phyloP scores from a whole-genome alignment of 1,139 yeast genomes.

The Pneumocystis wakefieldiae region DNA sequence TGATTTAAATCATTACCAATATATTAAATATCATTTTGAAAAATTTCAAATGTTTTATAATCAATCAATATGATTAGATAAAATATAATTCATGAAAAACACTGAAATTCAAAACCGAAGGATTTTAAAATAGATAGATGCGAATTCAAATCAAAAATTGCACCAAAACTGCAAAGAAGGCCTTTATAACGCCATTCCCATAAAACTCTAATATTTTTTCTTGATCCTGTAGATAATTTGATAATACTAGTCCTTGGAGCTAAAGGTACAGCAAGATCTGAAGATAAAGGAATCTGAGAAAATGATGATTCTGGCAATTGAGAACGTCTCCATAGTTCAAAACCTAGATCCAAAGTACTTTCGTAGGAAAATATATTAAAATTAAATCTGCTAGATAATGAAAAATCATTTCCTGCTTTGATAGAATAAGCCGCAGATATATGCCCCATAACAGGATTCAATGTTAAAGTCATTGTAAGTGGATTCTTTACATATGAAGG shows the following conservation, averaged over 20 bases:
- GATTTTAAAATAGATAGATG: background rate
- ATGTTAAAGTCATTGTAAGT: slow-evolving; percentile 67
- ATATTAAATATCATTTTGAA: too few species aligned
- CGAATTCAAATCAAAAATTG: background rate
- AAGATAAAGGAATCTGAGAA: background rate
- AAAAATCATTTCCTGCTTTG: slow-evolving; percentile 47
- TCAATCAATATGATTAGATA: too few species aligned
- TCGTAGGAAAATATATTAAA: slow-evolving; percentile 84
- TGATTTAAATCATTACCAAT: too few species aligned
- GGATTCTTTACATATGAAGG: slow-evolving; percentile 84
- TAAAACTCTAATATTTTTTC: background rate
- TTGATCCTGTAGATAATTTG: slow-evolving; percentile 1
- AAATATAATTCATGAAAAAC: background rate
- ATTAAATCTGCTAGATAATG: slow-evolving; percentile 74
- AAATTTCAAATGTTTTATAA: background rate
- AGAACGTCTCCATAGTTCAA: slow-evolving; percentile 46
- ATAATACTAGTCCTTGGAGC: background rate
- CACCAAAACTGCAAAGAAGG: background rate
- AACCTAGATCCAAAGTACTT: slow-evolving; percentile 73
- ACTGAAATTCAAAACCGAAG: background rate
- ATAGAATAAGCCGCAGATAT: slow-evolving; percentile 79
- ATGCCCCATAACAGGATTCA: slow-evolving; percentile 85
- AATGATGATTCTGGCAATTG: background rate
- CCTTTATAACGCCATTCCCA: background rate
- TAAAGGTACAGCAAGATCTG: background rate